Evolutionary conservation across 345 rosid genomes (phyloP), one percentile per base, ranked within the genome.

Genomic region (Tarenaya hassleriana): DNA sequence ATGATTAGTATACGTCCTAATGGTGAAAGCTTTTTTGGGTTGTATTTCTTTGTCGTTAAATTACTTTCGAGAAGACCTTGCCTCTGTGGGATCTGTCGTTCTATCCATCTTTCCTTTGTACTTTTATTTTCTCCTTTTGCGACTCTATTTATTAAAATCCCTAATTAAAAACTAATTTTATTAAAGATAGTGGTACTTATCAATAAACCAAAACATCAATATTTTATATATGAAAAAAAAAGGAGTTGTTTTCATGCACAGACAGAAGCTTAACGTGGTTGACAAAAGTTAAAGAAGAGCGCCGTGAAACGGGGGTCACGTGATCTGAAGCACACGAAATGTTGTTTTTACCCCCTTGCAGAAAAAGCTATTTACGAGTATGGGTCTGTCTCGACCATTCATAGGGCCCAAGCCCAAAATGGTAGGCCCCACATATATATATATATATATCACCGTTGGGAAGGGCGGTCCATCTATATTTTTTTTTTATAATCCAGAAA

Each of bases 201-300:
- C n/a, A n/a, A n/a, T n/a, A n/a, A n/a, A n/a, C n/a, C n/a, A n/a
- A n/a, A 41, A 16, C 14, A 7, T 7, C 19, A 44, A 17, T 32
- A 42, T 7, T 19, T 31, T n/a, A 31, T 8, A 17, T 8, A 43
- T 41, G 14, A 35, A 24, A 4, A 12, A 61, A 35, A 43, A 12
- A 42, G 40, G 1, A 35, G 7, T 32, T 33, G 12, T 10, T 50
- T 61, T 63, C 56, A 63, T 55, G 68, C 68, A 55, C 61, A 20
- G 20, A 55, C n/a, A 63, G 50, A 38, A 47, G 56, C 24, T n/a
- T 64, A 64, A 64, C 62, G 69, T 63, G 62, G 68, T 63, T 55
- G 44, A 34, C 67, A 49, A 16, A 64, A 5, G 40, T 0, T 7
- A 10, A 35, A 35, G 9, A 35, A 3, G 3, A 64, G 50, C 56